Percentiles rank a stretch among this genome's conserved stretches.
Conservation (phyloP, 345 rosid species). For the Dimocarpus longan region DNA sequence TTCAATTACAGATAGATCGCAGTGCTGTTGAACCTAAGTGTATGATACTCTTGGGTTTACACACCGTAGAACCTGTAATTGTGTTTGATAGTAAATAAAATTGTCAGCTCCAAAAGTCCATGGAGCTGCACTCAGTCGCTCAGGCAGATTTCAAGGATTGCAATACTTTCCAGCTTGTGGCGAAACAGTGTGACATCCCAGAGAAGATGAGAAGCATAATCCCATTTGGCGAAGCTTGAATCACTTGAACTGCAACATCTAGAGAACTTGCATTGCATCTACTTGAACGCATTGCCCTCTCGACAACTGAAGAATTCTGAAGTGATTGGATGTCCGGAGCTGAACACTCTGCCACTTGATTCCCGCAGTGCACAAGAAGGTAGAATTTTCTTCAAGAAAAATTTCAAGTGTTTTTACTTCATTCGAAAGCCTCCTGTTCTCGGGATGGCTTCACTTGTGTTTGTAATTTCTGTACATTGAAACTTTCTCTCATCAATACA, state of each 20-base stretch:
- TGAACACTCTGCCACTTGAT: constrained; percentile 20
- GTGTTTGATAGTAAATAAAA: no score
- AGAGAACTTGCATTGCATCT: neutral
- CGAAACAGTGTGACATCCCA: no score
- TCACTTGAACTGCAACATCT: neutral
- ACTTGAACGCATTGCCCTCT: neutral
- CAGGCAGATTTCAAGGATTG: neutral
- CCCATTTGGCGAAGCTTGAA: neutral
- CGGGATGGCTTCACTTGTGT: no score
- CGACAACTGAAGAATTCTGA: neutral
- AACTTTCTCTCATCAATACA: no score
- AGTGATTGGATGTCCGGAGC: constrained; percentile 9
- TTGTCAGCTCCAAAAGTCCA: no score
- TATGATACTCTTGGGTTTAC: no score
- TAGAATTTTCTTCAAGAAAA: neutral
- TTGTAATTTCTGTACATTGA: no score
- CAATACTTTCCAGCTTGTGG: neutral
- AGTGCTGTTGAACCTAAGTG: no score
- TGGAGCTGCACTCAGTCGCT: neutral
- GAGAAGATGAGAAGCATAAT: neutral
- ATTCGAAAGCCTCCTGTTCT: no score
- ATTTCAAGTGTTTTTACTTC: no score
- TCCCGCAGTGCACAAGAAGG: constrained; percentile 3
- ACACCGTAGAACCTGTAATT: no score
- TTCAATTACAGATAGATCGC: no score